Percentiles rank a stretch among this genome's conserved stretches.
Conservation (phyloP, 768 basidiomycete species). For the Candolleomyces efflorescens region DNA sequence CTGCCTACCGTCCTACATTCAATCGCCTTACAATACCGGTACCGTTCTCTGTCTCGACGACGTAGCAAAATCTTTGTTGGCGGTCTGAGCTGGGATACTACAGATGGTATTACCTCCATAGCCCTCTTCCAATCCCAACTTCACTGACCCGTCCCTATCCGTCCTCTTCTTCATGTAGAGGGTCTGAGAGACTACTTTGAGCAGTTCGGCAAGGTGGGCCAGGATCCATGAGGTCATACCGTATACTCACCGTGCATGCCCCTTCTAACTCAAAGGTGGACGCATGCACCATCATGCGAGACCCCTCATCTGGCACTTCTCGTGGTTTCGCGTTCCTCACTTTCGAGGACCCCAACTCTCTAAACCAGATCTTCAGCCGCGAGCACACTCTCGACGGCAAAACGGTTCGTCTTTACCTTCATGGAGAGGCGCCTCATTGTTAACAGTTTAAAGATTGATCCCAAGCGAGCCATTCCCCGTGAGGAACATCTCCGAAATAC, state of each 20-base stretch:
- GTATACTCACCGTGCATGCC: slow-evolving; percentile 3
- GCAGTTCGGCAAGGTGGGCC: slow-evolving; percentile 65
- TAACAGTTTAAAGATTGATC: slow-evolving; percentile 60
- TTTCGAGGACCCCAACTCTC: slow-evolving; percentile 62
- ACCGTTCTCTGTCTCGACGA: background rate
- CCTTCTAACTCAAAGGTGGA: slow-evolving; percentile 49
- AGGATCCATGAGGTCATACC: slow-evolving; percentile 13
- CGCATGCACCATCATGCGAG: slow-evolving; percentile 84
- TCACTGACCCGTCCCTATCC: slow-evolving; percentile 30
- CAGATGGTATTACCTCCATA: slow-evolving; percentile 64
- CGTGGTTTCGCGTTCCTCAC: slow-evolving; percentile 85
- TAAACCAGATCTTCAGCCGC: slow-evolving; percentile 59
- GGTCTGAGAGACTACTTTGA: slow-evolving; percentile 68
- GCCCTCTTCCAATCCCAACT: slow-evolving; percentile 24
- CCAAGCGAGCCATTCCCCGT: slow-evolving; percentile 82
- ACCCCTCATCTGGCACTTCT: slow-evolving; percentile 60
- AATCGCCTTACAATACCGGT: background rate
- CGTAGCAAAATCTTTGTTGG: slow-evolving; percentile 89
- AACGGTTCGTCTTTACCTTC: slow-evolving; percentile 38
- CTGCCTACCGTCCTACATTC: background rate
- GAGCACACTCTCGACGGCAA: slow-evolving; percentile 79
- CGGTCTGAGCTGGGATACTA: slow-evolving; percentile 88
- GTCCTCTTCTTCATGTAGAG: slow-evolving; percentile 37
- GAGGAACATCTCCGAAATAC: slow-evolving; percentile 74
- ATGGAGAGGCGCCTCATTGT: background rate